Evolutionary conservation across 108 stramenopile species (phyloP).

Genomic region (Discostella stelligeroides): DNA sequence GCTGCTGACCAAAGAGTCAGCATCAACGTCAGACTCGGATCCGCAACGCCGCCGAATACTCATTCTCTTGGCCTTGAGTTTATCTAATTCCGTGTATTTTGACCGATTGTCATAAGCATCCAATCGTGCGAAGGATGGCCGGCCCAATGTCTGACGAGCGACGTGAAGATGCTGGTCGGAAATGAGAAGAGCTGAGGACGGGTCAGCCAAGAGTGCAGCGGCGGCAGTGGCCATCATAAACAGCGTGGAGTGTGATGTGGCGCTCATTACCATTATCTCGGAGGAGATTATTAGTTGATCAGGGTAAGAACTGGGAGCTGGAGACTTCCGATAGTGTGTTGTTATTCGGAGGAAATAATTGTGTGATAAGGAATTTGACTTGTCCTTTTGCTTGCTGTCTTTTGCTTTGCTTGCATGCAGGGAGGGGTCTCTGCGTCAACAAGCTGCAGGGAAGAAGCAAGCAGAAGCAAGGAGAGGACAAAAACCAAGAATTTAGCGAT

Average conservation of each 20-base stretch:
- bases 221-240: background rate
- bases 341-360: no score
- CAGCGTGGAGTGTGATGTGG: background rate
- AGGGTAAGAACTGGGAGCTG: no score
- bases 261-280: background rate
- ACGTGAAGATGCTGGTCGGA: background rate
- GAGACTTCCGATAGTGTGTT: no score
- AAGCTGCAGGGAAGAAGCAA: no score
- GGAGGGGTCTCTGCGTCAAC: no score
- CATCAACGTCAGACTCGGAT: background rate
- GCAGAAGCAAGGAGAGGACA: no score
- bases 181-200: slow-evolving; percentile 4
- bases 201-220: background rate
- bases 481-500: no score
- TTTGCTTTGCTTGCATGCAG: no score
- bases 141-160: background rate
- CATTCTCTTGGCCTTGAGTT: slow-evolving; percentile 14
- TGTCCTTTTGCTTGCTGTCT: no score
- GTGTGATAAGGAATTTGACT: no score
- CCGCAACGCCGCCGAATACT: background rate
- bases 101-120: background rate
- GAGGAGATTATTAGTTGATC: no score
- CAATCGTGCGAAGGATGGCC: slow-evolving; percentile 2
- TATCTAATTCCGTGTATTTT: slow-evolving; percentile 2
- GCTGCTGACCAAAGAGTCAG: background rate